Conservation (phyloP, 192 early-diverging fungal species). For the Podochytrium sp. region DNA sequence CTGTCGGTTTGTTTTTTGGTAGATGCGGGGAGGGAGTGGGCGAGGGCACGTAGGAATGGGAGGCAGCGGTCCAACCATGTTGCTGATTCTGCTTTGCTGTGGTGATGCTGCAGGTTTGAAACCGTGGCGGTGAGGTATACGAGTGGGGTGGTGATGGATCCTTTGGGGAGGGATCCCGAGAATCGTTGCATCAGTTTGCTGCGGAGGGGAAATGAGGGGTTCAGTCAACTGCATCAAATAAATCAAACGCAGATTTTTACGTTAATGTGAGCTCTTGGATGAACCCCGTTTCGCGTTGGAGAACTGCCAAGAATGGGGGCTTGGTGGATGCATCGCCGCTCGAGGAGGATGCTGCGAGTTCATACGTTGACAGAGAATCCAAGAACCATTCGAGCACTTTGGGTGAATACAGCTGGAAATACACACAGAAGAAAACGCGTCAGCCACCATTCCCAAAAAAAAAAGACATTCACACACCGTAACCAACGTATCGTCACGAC, state of each 20-base stretch:
- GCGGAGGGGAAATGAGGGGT: background rate
- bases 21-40: too few relatives aligned
- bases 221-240: too few relatives aligned
- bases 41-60: too few relatives aligned
- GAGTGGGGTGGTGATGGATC: background rate
- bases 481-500: conserved; percentile 13
- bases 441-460: background rate
- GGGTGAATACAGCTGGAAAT: conserved; percentile 4
- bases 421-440: background rate
- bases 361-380: background rate
- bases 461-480: background rate
- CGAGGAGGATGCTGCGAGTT: too few relatives aligned
- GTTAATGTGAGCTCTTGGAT: background rate
- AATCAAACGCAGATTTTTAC: background rate
- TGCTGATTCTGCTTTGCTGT: too few relatives aligned
- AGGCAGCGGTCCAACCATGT: too few relatives aligned
- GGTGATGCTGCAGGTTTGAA: too few relatives aligned
- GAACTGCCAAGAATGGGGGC: background rate
- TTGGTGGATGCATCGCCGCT: too few relatives aligned
- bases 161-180: conserved; percentile 1
- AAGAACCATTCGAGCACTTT: background rate
- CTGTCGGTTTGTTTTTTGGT: too few relatives aligned
- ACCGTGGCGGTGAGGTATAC: background rate
- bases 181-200: conserved; percentile 15
- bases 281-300: background rate